Evolutionary conservation across 2,329 filamentous ascomycete genomes (phyloP).

Genomic region (Ceratocystis albifundus): DNA sequence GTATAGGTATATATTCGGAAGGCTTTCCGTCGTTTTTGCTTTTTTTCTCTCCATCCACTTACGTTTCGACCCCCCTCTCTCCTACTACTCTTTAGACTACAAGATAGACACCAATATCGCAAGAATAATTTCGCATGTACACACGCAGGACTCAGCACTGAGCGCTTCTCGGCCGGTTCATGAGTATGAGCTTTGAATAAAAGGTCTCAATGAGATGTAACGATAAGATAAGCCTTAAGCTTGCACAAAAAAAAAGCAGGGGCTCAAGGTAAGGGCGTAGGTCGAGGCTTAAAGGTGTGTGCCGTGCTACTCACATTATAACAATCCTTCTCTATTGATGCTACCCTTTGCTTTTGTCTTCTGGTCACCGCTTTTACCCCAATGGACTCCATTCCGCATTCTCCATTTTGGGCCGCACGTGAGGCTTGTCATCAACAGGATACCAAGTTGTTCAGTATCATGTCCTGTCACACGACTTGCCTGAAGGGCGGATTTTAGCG

Average conservation of each 20-base stretch:
- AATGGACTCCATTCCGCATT: neutral
- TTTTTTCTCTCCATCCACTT: neutral
- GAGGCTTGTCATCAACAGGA: neutral
- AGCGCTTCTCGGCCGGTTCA: neutral
- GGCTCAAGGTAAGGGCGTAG: constrained; percentile 2
- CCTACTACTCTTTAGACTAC: neutral
- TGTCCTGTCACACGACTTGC: constrained; percentile 4
- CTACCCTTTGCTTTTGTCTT: constrained; percentile 2
- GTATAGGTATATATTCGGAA: neutral
- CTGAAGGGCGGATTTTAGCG: neutral
- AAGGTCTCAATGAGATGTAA: neutral
- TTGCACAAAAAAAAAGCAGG: neutral
- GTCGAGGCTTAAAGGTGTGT: neutral
- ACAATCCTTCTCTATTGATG: neutral
- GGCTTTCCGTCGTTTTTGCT: neutral
- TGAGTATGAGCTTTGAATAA: neutral
- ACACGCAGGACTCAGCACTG: neutral
- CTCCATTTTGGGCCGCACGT: constrained; percentile 2
- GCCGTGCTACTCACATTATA: constrained; percentile 2
- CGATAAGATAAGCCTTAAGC: constrained; percentile 4
- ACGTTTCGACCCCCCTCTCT: neutral
- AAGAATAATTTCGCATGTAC: neutral
- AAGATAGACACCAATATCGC: neutral
- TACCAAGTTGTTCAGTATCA: neutral
- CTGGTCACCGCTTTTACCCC: neutral